A percentile compares a stretch with the other conserved stretches of the same genome.
Conservation (phyloP, 1,284 basidiomycete genomes). For the Sporisorium sorghi region DNA sequence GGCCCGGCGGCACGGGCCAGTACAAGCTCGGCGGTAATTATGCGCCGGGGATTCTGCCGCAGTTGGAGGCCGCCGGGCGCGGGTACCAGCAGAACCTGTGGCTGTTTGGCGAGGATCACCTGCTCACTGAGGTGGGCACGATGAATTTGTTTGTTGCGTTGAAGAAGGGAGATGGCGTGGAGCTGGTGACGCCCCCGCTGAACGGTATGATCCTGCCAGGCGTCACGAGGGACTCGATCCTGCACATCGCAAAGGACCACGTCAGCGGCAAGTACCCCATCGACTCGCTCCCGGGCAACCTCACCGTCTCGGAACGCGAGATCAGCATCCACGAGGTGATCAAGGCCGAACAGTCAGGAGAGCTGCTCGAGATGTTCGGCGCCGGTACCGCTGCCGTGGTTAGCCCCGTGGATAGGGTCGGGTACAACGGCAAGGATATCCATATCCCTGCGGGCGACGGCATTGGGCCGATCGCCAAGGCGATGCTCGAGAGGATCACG, state of each 20-base stretch:
- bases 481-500: constrained; percentile 84
- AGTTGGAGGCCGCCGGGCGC: constrained; percentile 81
- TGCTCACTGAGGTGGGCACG: constrained; percentile 75
- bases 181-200: constrained; percentile 77
- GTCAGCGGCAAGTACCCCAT: constrained; percentile 73
- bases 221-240: constrained; percentile 87
- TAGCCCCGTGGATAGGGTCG: constrained; percentile 76
- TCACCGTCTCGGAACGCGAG: constrained; percentile 83
- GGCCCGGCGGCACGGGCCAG: constrained; percentile 67
- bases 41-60: constrained; percentile 73
- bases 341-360: constrained; percentile 77
- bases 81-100: constrained; percentile 97
- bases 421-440: constrained; percentile 87
- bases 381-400: constrained; percentile 78
- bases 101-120: constrained; percentile 75
- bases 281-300: constrained; percentile 70
- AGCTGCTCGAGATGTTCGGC: constrained; percentile 90
- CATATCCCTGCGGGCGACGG: constrained; percentile 84
- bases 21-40: constrained; percentile 69
- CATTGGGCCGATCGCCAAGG: constrained; percentile 85
- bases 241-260: constrained; percentile 84
- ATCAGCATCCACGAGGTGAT: constrained; percentile 91
- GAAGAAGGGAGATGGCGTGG: constrained; percentile 77
- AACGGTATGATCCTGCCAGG: constrained; percentile 96
- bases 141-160: constrained; percentile 97